Base-by-base conservation (phyloP, 2,329 filamentous ascomycete species). In the Sclerotinia minor region DNA sequence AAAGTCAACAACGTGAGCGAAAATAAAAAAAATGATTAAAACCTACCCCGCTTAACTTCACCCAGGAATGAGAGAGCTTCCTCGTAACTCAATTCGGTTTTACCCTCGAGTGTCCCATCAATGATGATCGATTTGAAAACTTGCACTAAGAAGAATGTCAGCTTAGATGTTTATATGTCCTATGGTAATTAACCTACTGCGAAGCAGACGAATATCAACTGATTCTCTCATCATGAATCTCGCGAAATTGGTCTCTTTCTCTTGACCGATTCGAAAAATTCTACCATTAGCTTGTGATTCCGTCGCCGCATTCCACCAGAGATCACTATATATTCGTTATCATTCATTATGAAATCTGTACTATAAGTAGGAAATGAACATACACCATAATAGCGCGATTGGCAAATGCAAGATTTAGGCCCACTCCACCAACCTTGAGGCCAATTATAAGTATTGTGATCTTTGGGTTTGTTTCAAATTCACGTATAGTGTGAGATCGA, bases 311-410 rank as follows among this genome's bases (percentile, higher is more conserved):
- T 64, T 64, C 61, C 50, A 64, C 50, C 50, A 64, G 5, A 55
- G 50, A 35, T 64, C 61, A 54, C 61, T 64, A 21, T 29, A 24
- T 5, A 1, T 11, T 3, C 1, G 29, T 64, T 29, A 64, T 35
- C 38, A 44, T 11, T 21, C 17, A 8, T 53, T 29, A 26, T 29
- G 1, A 44, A 9, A 7, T 38, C 15, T 17, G 24, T 3, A 29
- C 11, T 2, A 21, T n/a, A 15, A 38, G 52, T 44, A 45, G 1
- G 45, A 21, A 63, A 29, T n/a, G 2, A 3, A 53, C 61, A 26
- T 55, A 64, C 61, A 64, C 38, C 17, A 32, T 55, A 35, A 64
- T 64, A 5, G 50, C 61, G 3, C 50, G 50, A 24, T 64, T 64
- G 38, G 61, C 61, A 35, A 53, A 64, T n/a, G 50, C 53, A 2